These are phyloP conservation scores for Arthrobotrys conoides DNA, from an alignment of 2,329 filamentous ascomycete genomes.

Conservation along the genomic window DNA sequence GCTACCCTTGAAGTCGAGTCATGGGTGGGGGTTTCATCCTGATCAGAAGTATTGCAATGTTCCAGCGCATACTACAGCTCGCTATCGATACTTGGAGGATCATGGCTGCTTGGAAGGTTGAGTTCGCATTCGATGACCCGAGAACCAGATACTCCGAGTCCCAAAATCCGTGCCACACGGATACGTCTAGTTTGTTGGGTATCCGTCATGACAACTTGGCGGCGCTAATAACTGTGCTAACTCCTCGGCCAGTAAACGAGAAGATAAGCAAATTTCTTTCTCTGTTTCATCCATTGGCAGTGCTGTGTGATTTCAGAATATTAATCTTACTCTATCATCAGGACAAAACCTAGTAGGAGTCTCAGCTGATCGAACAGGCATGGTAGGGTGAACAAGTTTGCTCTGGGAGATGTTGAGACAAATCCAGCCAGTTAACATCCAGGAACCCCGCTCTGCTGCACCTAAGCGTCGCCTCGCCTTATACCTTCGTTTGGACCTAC, in stretches of 20 bases:
- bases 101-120: not conserved
- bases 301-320: not conserved
- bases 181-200: conserved; percentile 33
- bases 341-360: not conserved
- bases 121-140: conserved; percentile 39
- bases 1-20: conserved; percentile 18
- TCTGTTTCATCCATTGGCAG: not conserved
- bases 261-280: conserved; percentile 10
- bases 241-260: not conserved
- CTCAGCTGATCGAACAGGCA: conserved; percentile 21
- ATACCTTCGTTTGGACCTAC: conserved; percentile 32
- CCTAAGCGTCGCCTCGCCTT: conserved; percentile 33
- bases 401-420: not conserved
- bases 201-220: conserved; percentile 50
- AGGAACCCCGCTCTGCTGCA: conserved; percentile 27
- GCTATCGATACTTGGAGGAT: conserved; percentile 22
- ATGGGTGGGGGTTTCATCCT: conserved; percentile 59
- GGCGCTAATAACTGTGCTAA: conserved; percentile 11
- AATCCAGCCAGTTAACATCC: conserved; percentile 4
- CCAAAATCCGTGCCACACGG: conserved; percentile 51
- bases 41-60: conserved; percentile 42
- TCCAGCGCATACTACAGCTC: conserved; percentile 8
- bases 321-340: not conserved
- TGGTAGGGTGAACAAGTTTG: conserved; percentile 13
- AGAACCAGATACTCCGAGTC: conserved; percentile 56